phyloP scores from a whole-genome alignment of 495 filamentous ascomycete genomes.

The Aspergillus coremiiformis region DNA sequence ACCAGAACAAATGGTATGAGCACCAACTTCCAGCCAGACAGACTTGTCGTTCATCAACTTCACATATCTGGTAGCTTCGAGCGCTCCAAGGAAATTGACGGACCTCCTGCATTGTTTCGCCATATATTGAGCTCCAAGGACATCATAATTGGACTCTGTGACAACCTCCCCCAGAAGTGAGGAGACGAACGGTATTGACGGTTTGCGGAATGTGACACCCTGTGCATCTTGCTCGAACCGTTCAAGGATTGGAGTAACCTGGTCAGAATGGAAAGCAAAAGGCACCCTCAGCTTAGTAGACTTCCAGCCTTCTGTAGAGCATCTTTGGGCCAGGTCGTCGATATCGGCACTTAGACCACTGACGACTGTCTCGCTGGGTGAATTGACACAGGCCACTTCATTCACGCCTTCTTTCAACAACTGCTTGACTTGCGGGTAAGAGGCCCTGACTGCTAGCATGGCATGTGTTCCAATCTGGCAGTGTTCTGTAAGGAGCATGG shows the following conservation, averaged over 20 bases:
- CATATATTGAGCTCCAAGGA: constrained; percentile 53
- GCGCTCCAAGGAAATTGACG: constrained; percentile 61
- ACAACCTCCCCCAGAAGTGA: constrained; percentile 58
- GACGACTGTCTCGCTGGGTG: constrained; percentile 36
- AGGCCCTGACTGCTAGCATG: constrained; percentile 42
- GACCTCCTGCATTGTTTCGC: constrained; percentile 56
- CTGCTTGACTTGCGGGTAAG: constrained; percentile 20
- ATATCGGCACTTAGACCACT: constrained; percentile 49
- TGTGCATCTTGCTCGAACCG: constrained; percentile 54
- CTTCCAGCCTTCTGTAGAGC: constrained; percentile 49
- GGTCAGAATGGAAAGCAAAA: constrained; percentile 71
- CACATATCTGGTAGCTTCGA: constrained; percentile 45
- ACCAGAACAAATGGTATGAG: constrained; percentile 58
- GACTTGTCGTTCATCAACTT: constrained; percentile 40
- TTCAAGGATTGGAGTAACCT: constrained; percentile 65
- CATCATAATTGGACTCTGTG: constrained; percentile 29
- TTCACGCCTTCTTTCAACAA: constrained; percentile 19
- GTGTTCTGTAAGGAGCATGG: constrained; percentile 60
- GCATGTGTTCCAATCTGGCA: constrained; percentile 63
- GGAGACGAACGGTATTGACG: constrained; percentile 59
- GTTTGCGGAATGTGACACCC: constrained; percentile 52
- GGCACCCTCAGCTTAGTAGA: constrained; percentile 60
- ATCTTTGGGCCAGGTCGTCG: constrained; percentile 47
- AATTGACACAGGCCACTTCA: constrained; percentile 47
- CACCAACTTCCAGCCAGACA: constrained; percentile 57